phyloP scores from a whole-genome alignment of 805 yeast genomes.

The Saccharomyces cerevisiae region DNA sequence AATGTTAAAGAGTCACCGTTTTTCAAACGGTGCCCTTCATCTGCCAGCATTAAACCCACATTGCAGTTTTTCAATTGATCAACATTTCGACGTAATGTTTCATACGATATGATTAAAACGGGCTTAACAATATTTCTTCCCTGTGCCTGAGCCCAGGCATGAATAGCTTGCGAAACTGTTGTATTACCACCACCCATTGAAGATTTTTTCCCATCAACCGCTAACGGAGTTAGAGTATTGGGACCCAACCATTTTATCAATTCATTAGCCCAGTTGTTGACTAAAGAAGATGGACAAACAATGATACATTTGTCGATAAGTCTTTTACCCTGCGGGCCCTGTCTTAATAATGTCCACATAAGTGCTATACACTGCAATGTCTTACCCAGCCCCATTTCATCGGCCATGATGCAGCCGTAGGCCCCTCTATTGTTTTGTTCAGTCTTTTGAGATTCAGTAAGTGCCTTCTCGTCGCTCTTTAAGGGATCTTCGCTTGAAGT shows the following conservation, averaged over 20 bases:
- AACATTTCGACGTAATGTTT: conserved; percentile 80
- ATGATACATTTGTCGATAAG: conserved; percentile 85
- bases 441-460: background rate
- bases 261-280: conserved; percentile 95
- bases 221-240: conserved; percentile 80
- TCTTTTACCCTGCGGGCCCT: conserved; percentile 73
- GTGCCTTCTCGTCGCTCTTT: background rate
- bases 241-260: conserved; percentile 90
- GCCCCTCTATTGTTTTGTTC: conserved; percentile 54
- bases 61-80: conserved; percentile 66
- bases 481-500: background rate
- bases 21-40: conserved; percentile 76
- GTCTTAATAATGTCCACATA: conserved; percentile 86
- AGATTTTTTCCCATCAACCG: conserved; percentile 77
- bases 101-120: conserved; percentile 87
- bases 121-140: conserved; percentile 90
- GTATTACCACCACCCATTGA: conserved; percentile 39
- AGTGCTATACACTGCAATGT: conserved; percentile 82
- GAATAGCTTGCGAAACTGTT: conserved; percentile 60
- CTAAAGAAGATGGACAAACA: conserved; percentile 92
- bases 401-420: conserved; percentile 96
- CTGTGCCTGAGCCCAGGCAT: conserved; percentile 77
- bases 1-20: conserved; percentile 90
- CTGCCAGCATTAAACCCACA: conserved; percentile 79
- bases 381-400: conserved; percentile 93